Conservation (phyloP, 768 basidiomycete genomes). For the Dacryopinax spathularia region DNA sequence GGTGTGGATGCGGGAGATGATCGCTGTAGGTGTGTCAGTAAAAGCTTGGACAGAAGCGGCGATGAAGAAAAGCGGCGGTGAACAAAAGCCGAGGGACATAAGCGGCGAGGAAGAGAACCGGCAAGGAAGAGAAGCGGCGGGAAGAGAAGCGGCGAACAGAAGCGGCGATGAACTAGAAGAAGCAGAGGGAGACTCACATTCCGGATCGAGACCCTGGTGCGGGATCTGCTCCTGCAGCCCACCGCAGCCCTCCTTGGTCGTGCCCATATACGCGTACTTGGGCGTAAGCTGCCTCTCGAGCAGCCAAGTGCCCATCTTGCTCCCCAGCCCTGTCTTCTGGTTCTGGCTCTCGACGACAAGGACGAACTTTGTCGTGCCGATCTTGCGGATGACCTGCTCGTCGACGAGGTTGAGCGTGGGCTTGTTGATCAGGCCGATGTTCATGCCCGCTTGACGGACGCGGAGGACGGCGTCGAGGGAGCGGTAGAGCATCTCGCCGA, state of each 20-base stretch:
- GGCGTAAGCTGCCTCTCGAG: slow-evolving; percentile 70
- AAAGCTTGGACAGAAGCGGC: neutral
- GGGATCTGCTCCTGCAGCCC: slow-evolving; percentile 78
- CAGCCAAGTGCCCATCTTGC: slow-evolving; percentile 75
- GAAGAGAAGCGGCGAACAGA: neutral
- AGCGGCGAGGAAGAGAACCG: neutral
- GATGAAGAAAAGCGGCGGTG: neutral
- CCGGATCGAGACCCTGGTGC: slow-evolving; percentile 63
- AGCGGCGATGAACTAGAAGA: too few species aligned
- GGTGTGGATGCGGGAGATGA: neutral
- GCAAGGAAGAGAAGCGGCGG: neutral
- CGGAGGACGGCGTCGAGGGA: slow-evolving; percentile 69
- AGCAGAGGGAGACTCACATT: slow-evolving; percentile 35
- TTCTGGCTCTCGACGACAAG: slow-evolving; percentile 76
- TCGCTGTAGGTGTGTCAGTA: neutral
- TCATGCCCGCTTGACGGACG: slow-evolving; percentile 52
- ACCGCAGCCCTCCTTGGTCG: slow-evolving; percentile 57
- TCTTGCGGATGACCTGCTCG: slow-evolving; percentile 58
- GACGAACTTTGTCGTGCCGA: slow-evolving; percentile 62
- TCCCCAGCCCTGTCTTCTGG: slow-evolving; percentile 84
- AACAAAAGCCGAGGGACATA: neutral
- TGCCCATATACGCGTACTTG: slow-evolving; percentile 68
- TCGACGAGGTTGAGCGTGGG: slow-evolving; percentile 70
- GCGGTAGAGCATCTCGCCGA: slow-evolving; percentile 77
- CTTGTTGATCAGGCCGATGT: slow-evolving; percentile 81